These are phyloP conservation scores for Podaxis sp. DNA, from an alignment of 768 basidiomycete genomes.

Conservation along the genomic window DNA sequence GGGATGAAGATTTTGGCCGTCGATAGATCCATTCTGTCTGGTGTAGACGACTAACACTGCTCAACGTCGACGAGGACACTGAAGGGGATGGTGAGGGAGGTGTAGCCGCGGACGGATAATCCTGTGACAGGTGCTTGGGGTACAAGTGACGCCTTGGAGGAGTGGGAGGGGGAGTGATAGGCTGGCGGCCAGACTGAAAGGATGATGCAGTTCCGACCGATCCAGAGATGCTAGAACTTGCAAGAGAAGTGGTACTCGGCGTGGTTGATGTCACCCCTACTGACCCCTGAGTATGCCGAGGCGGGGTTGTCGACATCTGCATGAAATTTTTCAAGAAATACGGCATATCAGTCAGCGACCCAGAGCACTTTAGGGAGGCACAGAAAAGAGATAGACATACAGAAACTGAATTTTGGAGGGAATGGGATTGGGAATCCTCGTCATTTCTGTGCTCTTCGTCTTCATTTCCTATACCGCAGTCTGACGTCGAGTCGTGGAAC, in stretches of 20 bases:
- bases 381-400: background rate
- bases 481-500: background rate
- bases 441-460: background rate
- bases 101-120: slow-evolving; percentile 13
- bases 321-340: background rate
- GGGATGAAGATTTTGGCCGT: slow-evolving; percentile 5
- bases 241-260: slow-evolving; percentile 4
- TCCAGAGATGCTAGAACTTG: background rate
- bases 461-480: background rate
- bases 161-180: slow-evolving; percentile 9
- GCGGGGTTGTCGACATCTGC: slow-evolving; percentile 2
- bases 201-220: background rate
- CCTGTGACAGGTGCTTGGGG: background rate
- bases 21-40: slow-evolving; percentile 12
- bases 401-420: background rate
- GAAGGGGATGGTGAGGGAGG: slow-evolving; percentile 21
- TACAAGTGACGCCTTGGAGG: slow-evolving; percentile 3
- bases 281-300: background rate
- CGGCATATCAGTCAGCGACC: background rate
- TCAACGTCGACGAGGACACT: slow-evolving; percentile 13
- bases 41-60: background rate
- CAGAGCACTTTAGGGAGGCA: background rate
- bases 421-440: background rate
- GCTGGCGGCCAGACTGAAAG: slow-evolving; percentile 4
- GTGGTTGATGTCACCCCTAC: background rate